Evolutionary conservation across 208 protist genomes (phyloP).

Genomic region (Trypanosoma conorhini): DNA sequence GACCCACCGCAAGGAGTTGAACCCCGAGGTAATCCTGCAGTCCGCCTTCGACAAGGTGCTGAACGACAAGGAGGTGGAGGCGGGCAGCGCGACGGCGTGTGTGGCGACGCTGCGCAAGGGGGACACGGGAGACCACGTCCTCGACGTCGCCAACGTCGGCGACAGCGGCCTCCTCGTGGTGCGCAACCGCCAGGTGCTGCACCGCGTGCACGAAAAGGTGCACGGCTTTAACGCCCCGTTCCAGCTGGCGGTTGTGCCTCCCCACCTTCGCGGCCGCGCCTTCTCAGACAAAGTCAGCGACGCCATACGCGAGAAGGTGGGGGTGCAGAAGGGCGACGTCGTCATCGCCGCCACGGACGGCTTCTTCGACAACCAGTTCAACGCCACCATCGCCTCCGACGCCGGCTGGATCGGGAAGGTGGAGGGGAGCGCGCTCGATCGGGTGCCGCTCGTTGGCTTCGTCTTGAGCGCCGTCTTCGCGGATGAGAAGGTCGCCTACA

Average conservation of each 20-base stretch:
- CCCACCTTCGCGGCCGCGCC: slow-evolving; percentile 61
- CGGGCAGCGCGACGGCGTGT: slow-evolving; percentile 91
- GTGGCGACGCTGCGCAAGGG: slow-evolving; percentile 67
- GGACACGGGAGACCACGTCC: slow-evolving; percentile 48
- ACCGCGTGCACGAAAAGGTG: slow-evolving; percentile 85
- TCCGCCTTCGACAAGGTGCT: slow-evolving; percentile 80
- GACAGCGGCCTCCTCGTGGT: slow-evolving; percentile 89
- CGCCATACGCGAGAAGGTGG: slow-evolving; percentile 68
- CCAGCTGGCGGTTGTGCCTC: slow-evolving; percentile 86
- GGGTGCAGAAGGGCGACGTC: slow-evolving; percentile 91
- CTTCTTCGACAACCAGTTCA: slow-evolving; percentile 95
- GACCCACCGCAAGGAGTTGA: slow-evolving; percentile 71
- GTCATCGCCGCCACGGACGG: slow-evolving; percentile 92
- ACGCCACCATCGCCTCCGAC: slow-evolving; percentile 73
- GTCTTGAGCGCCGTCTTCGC: slow-evolving; percentile 68
- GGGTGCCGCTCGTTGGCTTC: slow-evolving; percentile 80
- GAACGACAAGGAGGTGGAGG: slow-evolving; percentile 76
- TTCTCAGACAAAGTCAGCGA: slow-evolving; percentile 72
- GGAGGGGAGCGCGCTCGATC: slow-evolving; percentile 56
- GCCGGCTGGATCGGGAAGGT: slow-evolving; percentile 82
- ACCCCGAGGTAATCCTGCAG: slow-evolving; percentile 85
- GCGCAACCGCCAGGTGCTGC: slow-evolving; percentile 73
- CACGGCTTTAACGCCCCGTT: slow-evolving; percentile 94
- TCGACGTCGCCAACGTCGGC: slow-evolving; percentile 91
- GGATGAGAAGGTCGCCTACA: slow-evolving; percentile 73